Evolutionary conservation across 352 stramenopile species (phyloP).

Genomic region (Globisporangium canariense): DNA sequence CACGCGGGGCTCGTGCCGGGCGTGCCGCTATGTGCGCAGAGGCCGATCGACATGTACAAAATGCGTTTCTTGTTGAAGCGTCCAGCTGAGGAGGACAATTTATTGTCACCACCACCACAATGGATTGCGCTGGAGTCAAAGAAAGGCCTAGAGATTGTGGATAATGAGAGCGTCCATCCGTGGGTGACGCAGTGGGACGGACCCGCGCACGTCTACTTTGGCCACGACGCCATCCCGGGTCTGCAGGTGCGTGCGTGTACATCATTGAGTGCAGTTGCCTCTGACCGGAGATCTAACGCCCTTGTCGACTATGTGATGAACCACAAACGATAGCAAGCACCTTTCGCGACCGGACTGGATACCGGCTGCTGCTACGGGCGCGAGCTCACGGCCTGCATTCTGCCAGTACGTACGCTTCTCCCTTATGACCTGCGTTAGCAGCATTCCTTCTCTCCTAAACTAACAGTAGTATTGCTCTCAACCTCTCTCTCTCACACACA

Average conservation of each 20-base stretch:
- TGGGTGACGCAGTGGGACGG: constrained; percentile 86
- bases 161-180: constrained; percentile 22
- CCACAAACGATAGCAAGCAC: constrained; percentile 49
- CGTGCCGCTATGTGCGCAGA: constrained; percentile 76
- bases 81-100: constrained; percentile 23
- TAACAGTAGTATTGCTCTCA: background rate
- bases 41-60: constrained; percentile 89
- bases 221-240: constrained; percentile 84
- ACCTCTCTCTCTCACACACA: background rate
- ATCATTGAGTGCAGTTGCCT: no score
- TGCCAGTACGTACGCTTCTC: constrained; percentile 49
- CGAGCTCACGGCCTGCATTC: constrained; percentile 81
- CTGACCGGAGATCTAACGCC: no score
- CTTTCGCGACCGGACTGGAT: constrained; percentile 89
- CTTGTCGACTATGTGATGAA: background rate
- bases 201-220: constrained; percentile 87
- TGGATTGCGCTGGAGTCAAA: constrained; percentile 33
- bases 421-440: background rate
- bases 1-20: constrained; percentile 69
- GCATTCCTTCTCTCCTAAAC: background rate
- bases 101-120: background rate
- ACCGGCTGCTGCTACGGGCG: constrained; percentile 90
- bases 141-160: constrained; percentile 15
- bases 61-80: constrained; percentile 69
- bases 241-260: constrained; percentile 49